Evolutionary conservation across 1,284 basidiomycete species (phyloP), one percentile per base, ranked within the genome.

Genomic region (Heliocybe sulcata): DNA sequence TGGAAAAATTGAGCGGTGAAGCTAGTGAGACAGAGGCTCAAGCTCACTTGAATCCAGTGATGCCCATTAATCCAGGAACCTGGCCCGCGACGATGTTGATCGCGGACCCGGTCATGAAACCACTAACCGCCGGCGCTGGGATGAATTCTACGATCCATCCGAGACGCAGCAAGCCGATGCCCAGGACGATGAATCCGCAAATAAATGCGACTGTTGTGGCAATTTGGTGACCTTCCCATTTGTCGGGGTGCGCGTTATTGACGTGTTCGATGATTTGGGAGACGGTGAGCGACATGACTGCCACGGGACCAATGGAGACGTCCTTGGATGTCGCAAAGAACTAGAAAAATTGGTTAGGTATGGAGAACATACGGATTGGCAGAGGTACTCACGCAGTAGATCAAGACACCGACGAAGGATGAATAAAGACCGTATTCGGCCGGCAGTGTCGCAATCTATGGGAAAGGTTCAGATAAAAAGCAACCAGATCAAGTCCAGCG

Each of bases 141-240:
- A 97, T 98, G 68, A 98, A 96, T 68, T 98, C 96, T 57, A 98
- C 87, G 50, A 99, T 75, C 92, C 95, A 97, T 1, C 96, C 96
- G 4, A 98, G 65, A 23, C 96, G 82, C 2, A 99, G 75, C 19
- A 98, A 72, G 55, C 97, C 96, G 47, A 99, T 87, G 35, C 81
- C 91, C 35, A 98, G 82, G 19, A 93, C 89, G 68, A 97, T 92
- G 69, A 94, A 92, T 35, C 96, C 96, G 67, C 85, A 90, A 48
- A 98, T 79, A 66, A 98, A 88, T 0, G 96, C 90, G 20, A 98
- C 70, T 0, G 85, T 84, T 3, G 87, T 92, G 1, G 92, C 96
- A 60, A 99, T 98, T 56, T 85, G 76, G 4, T 89, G 85, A 2
- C 73, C 74, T 2, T 69, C 63, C 80, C 83, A 94, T 62, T 75